phyloP scores from a whole-genome alignment of 805 yeast species.

The Pichia kluyveri region DNA sequence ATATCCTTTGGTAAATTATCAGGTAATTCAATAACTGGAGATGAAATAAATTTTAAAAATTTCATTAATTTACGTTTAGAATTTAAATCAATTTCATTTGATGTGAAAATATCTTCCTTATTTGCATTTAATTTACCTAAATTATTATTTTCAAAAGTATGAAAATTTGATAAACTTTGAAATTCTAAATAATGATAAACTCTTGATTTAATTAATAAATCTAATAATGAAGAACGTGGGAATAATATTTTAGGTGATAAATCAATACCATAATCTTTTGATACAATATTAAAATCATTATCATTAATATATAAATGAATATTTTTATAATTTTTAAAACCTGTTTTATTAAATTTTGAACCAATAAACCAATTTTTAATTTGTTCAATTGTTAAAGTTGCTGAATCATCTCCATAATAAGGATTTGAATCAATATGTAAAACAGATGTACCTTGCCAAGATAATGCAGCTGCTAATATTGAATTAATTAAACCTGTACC shows the following conservation, averaged over 20 bases:
- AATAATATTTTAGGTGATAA: constrained; percentile 80
- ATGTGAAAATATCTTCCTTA: constrained; percentile 89
- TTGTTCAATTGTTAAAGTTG: constrained; percentile 83
- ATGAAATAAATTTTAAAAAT: constrained; percentile 78
- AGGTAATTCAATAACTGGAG: constrained; percentile 9
- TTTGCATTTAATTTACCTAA: constrained; percentile 81
- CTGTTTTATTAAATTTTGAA: constrained; percentile 40
- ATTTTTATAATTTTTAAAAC: constrained; percentile 33
- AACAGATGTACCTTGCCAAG: constrained; percentile 98
- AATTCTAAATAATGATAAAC: constrained; percentile 90
- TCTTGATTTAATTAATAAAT: constrained; percentile 70
- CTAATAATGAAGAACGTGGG: constrained; percentile 80
- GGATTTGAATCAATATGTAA: constrained; percentile 79
- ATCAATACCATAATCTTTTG: constrained; percentile 81
- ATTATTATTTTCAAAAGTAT: constrained; percentile 86
- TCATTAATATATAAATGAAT: constrained; percentile 78
- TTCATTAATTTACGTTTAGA: constrained; percentile 85
- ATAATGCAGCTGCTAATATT: constrained; percentile 83
- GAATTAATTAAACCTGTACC: constrained; percentile 92
- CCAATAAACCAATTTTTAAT: constrained; percentile 71
- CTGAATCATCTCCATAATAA: constrained; percentile 82
- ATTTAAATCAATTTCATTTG: constrained; percentile 62
- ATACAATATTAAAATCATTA: constrained; percentile 37
- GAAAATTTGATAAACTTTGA: constrained; percentile 80
- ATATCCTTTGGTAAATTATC: constrained; percentile 40